These are phyloP conservation scores for Diophrys sp. DNA, from an alignment of 73 alveolate genomes.

Conservation along the genomic window DNA sequence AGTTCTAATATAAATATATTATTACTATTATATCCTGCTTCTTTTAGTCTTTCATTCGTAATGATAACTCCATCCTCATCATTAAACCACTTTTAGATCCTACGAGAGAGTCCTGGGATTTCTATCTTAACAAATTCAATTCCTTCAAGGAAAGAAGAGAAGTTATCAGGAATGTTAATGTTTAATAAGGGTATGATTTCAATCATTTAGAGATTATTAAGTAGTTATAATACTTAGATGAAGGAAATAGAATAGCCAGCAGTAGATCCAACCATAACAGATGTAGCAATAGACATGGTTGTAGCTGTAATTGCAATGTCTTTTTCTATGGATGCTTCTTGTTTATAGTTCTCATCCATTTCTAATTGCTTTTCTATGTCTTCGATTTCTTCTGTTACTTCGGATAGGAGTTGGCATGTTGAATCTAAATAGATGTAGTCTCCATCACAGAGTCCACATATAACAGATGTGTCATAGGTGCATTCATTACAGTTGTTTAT, in stretches of 20 bases:
- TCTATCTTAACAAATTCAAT: background rate
- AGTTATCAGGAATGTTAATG: background rate
- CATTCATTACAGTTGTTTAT: too few relatives aligned
- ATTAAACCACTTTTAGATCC: background rate
- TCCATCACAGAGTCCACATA: too few relatives aligned
- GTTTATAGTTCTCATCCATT: too few relatives aligned
- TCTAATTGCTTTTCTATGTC: too few relatives aligned
- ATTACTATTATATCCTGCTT: background rate
- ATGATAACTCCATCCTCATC: background rate
- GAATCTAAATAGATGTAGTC: too few relatives aligned
- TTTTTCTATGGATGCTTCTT: too few relatives aligned
- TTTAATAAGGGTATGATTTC: background rate
- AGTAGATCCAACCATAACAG: background rate
- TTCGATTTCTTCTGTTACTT: too few relatives aligned
- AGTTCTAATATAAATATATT: background rate
- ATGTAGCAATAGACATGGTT: background rate
- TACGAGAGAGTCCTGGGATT: too few relatives aligned
- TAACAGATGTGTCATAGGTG: too few relatives aligned
- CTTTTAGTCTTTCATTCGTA: background rate
- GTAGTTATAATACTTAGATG: background rate
- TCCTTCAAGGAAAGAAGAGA: background rate
- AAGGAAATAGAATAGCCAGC: background rate
- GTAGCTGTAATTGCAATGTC: background rate
- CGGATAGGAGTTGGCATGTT: too few relatives aligned
- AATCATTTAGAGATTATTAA: background rate